phyloP scores from a whole-genome alignment of 257 asterid genomes.

The Apocynum venetum region DNA sequence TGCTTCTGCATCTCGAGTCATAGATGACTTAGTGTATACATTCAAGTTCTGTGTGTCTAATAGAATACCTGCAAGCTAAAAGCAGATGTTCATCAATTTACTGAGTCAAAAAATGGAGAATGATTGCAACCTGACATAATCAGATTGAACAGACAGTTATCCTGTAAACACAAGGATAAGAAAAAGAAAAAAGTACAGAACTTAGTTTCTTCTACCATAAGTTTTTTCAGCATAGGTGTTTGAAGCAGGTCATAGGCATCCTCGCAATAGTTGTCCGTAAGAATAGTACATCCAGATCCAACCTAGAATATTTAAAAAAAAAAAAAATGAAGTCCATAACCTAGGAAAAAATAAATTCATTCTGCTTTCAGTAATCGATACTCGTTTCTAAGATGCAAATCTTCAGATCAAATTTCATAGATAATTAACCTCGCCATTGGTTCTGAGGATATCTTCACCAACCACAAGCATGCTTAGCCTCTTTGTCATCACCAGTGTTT shows the following conservation, averaged over 20 bases:
- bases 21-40: conserved; percentile 41
- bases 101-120: neutral
- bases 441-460: conserved; percentile 74
- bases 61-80: conserved; percentile 73
- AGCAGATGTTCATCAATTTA: neutral
- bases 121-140: neutral
- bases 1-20: conserved; percentile 79
- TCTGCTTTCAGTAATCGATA: too few species aligned
- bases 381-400: neutral
- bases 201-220: too few species aligned
- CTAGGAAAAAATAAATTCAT: too few species aligned
- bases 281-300: too few species aligned
- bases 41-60: conserved; percentile 72
- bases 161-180: neutral
- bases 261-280: too few species aligned
- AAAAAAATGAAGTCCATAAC: too few species aligned
- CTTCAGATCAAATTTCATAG: neutral
- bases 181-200: neutral
- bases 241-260: too few species aligned
- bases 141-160: too few species aligned
- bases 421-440: conserved; percentile 59
- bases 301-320: too few species aligned
- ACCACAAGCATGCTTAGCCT: conserved; percentile 67
- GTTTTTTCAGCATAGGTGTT: too few species aligned
- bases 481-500: conserved; percentile 57